These are phyloP conservation scores for Linum usitatissimum DNA, from an alignment of 345 rosid genomes.

Conservation along the genomic window DNA sequence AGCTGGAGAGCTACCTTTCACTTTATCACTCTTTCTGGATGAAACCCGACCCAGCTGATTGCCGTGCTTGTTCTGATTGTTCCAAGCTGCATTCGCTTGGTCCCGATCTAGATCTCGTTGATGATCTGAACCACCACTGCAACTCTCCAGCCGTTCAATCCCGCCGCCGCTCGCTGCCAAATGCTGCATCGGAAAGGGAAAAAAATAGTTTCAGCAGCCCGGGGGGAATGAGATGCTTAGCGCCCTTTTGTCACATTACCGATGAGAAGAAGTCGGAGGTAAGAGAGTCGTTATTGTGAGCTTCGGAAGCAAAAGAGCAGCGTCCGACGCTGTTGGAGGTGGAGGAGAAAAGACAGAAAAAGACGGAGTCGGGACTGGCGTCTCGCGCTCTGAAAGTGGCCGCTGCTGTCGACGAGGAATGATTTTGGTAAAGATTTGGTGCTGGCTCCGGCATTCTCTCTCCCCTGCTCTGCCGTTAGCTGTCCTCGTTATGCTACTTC, in stretches of 20 bases:
- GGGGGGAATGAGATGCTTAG: background rate
- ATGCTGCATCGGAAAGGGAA: slow-evolving; percentile 29
- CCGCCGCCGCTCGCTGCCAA: slow-evolving; percentile 42
- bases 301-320: slow-evolving; percentile 79
- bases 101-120: slow-evolving; percentile 43
- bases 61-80: slow-evolving; percentile 25
- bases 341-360: slow-evolving; percentile 78
- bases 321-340: slow-evolving; percentile 86
- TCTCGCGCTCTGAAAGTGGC: slow-evolving; percentile 35
- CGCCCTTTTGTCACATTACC: slow-evolving; percentile 19
- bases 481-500: background rate
- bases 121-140: slow-evolving; percentile 53
- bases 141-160: slow-evolving; percentile 39
- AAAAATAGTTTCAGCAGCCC: slow-evolving; percentile 6
- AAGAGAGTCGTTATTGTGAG: slow-evolving; percentile 55
- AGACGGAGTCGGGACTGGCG: slow-evolving; percentile 76
- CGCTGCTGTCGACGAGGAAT: slow-evolving; percentile 24
- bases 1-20: slow-evolving; percentile 35
- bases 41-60: no score
- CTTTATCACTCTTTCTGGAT: no score
- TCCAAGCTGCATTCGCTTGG: slow-evolving; percentile 32
- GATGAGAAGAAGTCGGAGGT: slow-evolving; percentile 56
- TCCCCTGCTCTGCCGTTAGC: background rate
- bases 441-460: slow-evolving; percentile 37
- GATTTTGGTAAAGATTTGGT: slow-evolving; percentile 14